Percentiles rank a stretch among this genome's conserved stretches.
phyloP scores from a whole-genome alignment of 169 alveolate genomes.

The Plasmodium yoelii region DNA sequence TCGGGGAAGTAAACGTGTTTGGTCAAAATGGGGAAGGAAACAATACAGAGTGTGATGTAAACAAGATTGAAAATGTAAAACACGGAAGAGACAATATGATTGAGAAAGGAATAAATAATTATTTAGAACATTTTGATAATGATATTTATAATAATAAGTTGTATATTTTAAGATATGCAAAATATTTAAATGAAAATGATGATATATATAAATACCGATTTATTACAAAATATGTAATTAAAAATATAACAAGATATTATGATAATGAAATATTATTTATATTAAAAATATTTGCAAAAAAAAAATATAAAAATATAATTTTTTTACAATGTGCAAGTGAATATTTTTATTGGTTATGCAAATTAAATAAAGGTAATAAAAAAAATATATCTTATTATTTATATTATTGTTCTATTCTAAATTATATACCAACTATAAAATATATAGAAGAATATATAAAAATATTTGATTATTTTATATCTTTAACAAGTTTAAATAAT shows the following conservation, averaged over 20 bases:
- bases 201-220: conserved; percentile 40
- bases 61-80: neutral
- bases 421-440: conserved; percentile 62
- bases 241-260: conserved; percentile 26
- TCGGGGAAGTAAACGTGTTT: neutral
- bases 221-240: conserved; percentile 48
- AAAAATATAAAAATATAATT: conserved; percentile 47
- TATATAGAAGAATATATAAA: conserved; percentile 32
- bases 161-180: conserved; percentile 42
- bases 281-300: conserved; percentile 43
- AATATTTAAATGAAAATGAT: conserved; percentile 49
- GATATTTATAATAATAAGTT: conserved; percentile 32
- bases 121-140: neutral
- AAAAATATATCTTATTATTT: conserved; percentile 45
- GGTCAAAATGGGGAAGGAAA: neutral
- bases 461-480: neutral
- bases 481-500: too few species aligned
- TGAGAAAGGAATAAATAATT: neutral
- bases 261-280: conserved; percentile 63
- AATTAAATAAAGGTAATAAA: conserved; percentile 31
- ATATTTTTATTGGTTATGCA: conserved; percentile 66
- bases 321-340: conserved; percentile 64
- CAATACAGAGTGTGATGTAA: neutral
- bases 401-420: conserved; percentile 26
- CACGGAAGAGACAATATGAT: neutral